Percentiles rank a stretch among this genome's conserved stretches.
Evolutionary conservation across 1,139 yeast species (phyloP).

Genomic region (Protomyces inouyei): DNA sequence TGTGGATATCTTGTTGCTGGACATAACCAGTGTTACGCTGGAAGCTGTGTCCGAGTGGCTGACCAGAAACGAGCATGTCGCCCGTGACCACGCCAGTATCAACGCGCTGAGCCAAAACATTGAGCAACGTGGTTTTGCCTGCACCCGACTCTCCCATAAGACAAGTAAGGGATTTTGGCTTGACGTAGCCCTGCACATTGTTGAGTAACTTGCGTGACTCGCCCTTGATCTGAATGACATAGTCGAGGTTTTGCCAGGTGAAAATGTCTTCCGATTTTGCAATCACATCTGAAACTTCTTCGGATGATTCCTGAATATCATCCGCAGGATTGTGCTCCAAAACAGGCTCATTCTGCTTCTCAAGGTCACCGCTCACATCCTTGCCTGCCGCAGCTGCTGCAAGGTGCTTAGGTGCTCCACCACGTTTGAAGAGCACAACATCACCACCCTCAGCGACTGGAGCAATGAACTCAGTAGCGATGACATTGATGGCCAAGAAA

Average conservation of each 20-base stretch:
- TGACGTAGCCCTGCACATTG: slow-evolving; percentile 61
- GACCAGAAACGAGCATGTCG: slow-evolving; percentile 67
- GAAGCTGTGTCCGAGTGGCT: slow-evolving; percentile 60
- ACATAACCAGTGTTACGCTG: slow-evolving; percentile 79
- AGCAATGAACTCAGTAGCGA: slow-evolving; percentile 61
- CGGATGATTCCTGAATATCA: slow-evolving; percentile 12
- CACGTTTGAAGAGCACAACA: slow-evolving; percentile 58
- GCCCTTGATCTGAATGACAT: slow-evolving; percentile 42
- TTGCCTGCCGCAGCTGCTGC: slow-evolving; percentile 39
- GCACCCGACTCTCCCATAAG: slow-evolving; percentile 88
- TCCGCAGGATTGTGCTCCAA: background rate
- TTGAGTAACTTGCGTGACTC: slow-evolving; percentile 50
- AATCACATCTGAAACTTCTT: slow-evolving; percentile 7
- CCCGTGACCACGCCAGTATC: slow-evolving; percentile 75
- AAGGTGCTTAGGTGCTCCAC: slow-evolving; percentile 38
- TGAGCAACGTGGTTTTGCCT: slow-evolving; percentile 73
- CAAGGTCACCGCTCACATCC: slow-evolving; percentile 32
- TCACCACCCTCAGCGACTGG: slow-evolving; percentile 82
- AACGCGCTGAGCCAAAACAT: slow-evolving; percentile 71
- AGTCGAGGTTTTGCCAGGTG: slow-evolving; percentile 47
- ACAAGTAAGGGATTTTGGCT: slow-evolving; percentile 72
- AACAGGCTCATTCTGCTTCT: slow-evolving; percentile 10
- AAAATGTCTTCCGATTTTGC: slow-evolving; percentile 40
- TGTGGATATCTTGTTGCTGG: slow-evolving; percentile 75
- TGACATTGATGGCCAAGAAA: slow-evolving; percentile 54